Conservation (phyloP, 257 asterid species). For the Fraxinus excelsior region DNA sequence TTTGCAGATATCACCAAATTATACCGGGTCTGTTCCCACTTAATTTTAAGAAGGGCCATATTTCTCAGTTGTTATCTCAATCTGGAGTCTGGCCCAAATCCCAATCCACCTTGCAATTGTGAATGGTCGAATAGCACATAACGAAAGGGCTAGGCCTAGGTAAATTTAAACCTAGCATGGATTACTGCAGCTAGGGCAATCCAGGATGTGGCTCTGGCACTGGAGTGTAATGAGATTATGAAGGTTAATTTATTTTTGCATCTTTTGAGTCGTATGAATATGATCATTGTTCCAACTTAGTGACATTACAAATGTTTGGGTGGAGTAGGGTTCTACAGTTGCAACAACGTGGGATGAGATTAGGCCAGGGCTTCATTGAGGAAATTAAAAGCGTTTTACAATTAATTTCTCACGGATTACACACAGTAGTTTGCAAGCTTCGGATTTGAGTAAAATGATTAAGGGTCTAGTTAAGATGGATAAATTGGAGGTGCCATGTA, state of each 20-base stretch:
- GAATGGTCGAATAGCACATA: not conserved
- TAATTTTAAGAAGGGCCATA: slow-evolving; percentile 10
- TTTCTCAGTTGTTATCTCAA: not conserved
- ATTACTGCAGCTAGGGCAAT: not conserved
- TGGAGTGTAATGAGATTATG: not conserved
- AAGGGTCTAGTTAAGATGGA: not conserved
- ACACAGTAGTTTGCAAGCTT: not conserved
- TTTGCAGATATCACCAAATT: slow-evolving; percentile 24
- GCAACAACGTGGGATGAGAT: not conserved
- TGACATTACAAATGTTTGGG: not conserved
- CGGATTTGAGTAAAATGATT: not conserved
- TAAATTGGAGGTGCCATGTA: not conserved
- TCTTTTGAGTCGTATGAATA: not conserved
- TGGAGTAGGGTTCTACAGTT: not conserved
- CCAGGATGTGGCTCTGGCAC: not conserved
- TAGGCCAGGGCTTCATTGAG: not conserved
- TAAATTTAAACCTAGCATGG: not conserved
- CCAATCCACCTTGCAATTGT: not conserved
- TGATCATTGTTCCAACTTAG: too few relatives aligned
- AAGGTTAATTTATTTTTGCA: not conserved
- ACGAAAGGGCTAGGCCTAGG: not conserved
- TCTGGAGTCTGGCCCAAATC: not conserved
- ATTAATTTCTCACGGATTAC: not conserved
- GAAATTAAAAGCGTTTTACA: not conserved
- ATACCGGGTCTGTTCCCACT: slow-evolving; percentile 40